phyloP scores from a whole-genome alignment of 805 yeast species.

The Nematodospora valgi region DNA sequence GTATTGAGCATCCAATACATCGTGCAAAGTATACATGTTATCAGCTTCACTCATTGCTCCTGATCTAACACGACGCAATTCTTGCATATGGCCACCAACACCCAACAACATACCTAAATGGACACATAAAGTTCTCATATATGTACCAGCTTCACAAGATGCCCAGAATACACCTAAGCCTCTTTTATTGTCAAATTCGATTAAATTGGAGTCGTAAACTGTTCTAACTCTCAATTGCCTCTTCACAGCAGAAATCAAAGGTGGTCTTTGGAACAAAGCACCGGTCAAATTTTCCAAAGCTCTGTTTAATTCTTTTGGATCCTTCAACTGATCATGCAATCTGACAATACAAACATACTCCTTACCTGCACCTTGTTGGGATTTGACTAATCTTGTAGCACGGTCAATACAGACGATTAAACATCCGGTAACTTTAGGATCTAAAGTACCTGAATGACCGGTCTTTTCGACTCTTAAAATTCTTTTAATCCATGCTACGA shows the following conservation, averaged over 20 bases:
- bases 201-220: constrained; percentile 90
- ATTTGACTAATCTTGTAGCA: constrained; percentile 96
- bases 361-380: constrained; percentile 99
- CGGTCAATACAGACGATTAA: constrained; percentile 96
- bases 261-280: constrained; percentile 99
- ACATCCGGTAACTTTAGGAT: constrained; percentile 98
- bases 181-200: constrained; percentile 96
- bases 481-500: constrained; percentile 98
- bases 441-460: constrained; percentile 98
- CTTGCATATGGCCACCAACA: constrained; percentile 99
- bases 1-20: constrained; percentile 98
- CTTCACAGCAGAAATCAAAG: constrained; percentile 97
- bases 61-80: constrained; percentile 96
- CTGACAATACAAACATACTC: constrained; percentile 98
- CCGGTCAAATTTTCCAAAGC: constrained; percentile 93
- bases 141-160: constrained; percentile 99
- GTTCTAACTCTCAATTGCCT: constrained; percentile 98
- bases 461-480: constrained; percentile 94
- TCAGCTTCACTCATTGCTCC: constrained; percentile 93
- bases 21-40: constrained; percentile 92
- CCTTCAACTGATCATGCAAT: constrained; percentile 88
- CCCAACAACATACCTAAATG: constrained; percentile 98
- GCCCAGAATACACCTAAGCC: constrained; percentile 99
- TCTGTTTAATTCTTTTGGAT: constrained; percentile 84
- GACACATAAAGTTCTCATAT: constrained; percentile 98